Base-by-base conservation (phyloP, 768 basidiomycete species). In the Rhizopogon rudus region DNA sequence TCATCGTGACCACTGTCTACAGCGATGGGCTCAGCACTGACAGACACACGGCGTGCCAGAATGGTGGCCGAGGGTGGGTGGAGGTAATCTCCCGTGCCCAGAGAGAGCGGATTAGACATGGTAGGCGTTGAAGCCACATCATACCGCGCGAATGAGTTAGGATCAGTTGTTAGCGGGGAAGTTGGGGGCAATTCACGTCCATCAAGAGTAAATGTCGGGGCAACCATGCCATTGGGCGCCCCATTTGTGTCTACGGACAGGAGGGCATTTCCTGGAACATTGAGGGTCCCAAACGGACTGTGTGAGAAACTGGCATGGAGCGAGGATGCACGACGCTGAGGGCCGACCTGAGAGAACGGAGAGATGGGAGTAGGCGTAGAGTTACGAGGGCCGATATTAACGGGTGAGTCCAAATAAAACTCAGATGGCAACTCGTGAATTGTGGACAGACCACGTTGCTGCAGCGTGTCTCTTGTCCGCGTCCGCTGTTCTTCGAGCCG, bases 1-100 rank as follows among this genome's bases (percentile, higher is more conserved):
- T 87, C 83, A 61, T 85, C 77, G 57, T 77, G 66, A 56, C 75
- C 75, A 65, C 82, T 81, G 67, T 90, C 82, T 52, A 97, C 82
- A n/a, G 83, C 83, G 66, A 98, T 93, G 3, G 94, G 93, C 70
- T 99, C 97, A 5, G 97, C 97, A 53, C 91, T 93, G 56, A 99
- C 93, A 39, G 95, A 98, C 3, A 91, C 90, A 42, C 97, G 86
- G 39, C 97, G 84, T 31, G 92, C 92, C 67, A 98, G 81, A 66
- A 85, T 91, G 63, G 85, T 88, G 69, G 87, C 80, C 5, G 81
- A 81, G 20, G 87, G 86, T 0, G 87, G 81, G 42, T 85, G 82
- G n/a, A 92, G 77, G 62, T 81, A 88, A 65, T 90, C 86, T 17
- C 78, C 81, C 17, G 78, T 74, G 55, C 75, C 76, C 62, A 61